Conservation (phyloP, 495 filamentous ascomycete species). For the Penicillium nucicola region DNA sequence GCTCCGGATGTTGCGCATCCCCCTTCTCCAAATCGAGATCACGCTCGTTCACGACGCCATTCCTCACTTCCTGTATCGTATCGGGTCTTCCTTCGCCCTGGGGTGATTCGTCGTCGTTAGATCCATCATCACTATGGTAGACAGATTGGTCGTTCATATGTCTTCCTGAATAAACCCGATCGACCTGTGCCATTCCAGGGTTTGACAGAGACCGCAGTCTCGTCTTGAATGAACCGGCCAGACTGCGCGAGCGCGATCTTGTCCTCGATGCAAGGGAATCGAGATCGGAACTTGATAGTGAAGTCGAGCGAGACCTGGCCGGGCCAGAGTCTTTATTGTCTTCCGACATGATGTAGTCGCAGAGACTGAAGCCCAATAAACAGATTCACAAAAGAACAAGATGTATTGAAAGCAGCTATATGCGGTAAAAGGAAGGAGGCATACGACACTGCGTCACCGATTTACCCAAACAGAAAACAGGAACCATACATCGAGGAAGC, state of each 20-base stretch:
- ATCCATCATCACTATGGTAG: slow-evolving; percentile 29
- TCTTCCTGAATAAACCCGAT: slow-evolving; percentile 28
- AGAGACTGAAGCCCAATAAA: neutral
- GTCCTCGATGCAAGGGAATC: slow-evolving; percentile 7
- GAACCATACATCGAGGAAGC: neutral
- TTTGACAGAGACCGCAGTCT: slow-evolving; percentile 8
- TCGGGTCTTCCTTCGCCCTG: slow-evolving; percentile 8
- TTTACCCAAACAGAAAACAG: neutral
- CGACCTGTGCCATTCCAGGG: slow-evolving; percentile 6
- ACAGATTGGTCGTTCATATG: slow-evolving; percentile 38
- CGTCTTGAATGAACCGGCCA: slow-evolving; percentile 4
- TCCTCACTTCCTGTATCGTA: slow-evolving; percentile 21
- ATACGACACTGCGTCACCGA: neutral
- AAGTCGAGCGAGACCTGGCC: slow-evolving; percentile 31
- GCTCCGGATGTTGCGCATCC: slow-evolving; percentile 3
- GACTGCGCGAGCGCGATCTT: neutral
- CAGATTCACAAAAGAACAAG: neutral
- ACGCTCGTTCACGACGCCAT: slow-evolving; percentile 30
- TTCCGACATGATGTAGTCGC: neutral
- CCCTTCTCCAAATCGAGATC: slow-evolving; percentile 30
- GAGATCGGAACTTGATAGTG: slow-evolving; percentile 12
- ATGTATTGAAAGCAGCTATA: neutral
- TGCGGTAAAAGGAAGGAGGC: neutral
- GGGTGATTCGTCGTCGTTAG: slow-evolving; percentile 6
- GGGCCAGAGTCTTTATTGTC: slow-evolving; percentile 51